A percentile compares a stretch with the other conserved stretches of the same genome.
Evolutionary conservation across 2,329 filamentous ascomycete species (phyloP).

Genomic region (Parasarocladium wereldwijsianum): DNA sequence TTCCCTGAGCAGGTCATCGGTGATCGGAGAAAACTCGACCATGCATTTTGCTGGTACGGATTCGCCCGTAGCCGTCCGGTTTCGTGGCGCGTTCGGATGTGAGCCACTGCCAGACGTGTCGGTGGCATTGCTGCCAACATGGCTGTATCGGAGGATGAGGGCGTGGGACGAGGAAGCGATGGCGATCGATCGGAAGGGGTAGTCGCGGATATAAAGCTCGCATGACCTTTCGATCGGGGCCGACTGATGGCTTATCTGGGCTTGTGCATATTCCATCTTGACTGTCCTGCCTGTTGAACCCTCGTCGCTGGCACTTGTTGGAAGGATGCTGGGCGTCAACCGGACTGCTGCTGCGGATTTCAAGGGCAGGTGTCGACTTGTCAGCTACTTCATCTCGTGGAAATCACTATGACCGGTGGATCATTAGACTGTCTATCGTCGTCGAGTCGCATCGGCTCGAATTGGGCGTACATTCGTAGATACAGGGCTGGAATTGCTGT

Average conservation of each 20-base stretch:
- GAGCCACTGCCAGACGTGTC: slow-evolving; percentile 43
- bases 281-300: no score
- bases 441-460: no score
- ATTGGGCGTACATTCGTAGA: no score
- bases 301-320: no score
- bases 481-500: no score
- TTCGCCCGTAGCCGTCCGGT: slow-evolving; percentile 23
- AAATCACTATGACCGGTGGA: no score
- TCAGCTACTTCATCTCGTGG: no score
- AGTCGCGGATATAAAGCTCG: slow-evolving; percentile 72
- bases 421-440: no score
- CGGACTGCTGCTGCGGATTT: no score
- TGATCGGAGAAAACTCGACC: slow-evolving; percentile 65
- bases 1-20: slow-evolving; percentile 53
- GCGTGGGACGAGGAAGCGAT: slow-evolving; percentile 67
- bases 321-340: no score
- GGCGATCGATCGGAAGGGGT: slow-evolving; percentile 76
- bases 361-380: no score
- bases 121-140: slow-evolving; percentile 44
- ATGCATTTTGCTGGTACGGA: slow-evolving; percentile 52
- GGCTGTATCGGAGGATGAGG: slow-evolving; percentile 70
- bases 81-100: slow-evolving; percentile 32
- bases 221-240: slow-evolving; percentile 46
- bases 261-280: no score
- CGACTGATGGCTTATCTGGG: slow-evolving; percentile 29